phyloP scores from a whole-genome alignment of 2,329 filamentous ascomycete genomes.

The Chalaropsis thielavioides region DNA sequence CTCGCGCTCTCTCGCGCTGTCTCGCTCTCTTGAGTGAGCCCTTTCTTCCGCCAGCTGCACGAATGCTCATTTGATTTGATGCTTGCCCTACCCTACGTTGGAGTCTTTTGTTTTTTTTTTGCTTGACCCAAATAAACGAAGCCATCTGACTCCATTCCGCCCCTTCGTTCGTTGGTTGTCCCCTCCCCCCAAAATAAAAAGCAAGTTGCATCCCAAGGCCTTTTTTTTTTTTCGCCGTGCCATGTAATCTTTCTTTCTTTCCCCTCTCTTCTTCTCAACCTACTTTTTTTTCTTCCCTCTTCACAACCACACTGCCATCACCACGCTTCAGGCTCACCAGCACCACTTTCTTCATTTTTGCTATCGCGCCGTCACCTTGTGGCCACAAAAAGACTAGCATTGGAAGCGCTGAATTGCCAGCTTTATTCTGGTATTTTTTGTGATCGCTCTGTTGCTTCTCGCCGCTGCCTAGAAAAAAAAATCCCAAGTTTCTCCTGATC shows the following conservation, averaged over 20 bases:
- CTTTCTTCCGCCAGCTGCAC: not conserved
- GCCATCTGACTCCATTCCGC: slow-evolving; percentile 20
- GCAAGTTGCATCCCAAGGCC: slow-evolving; percentile 12
- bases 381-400: slow-evolving; percentile 2
- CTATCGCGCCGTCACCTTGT: slow-evolving; percentile 8
- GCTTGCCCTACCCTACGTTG: not conserved
- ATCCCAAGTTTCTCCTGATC: not conserved
- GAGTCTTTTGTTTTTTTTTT: not conserved
- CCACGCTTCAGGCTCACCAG: not conserved
- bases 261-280: slow-evolving; percentile 7
- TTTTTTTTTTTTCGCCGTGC: slow-evolving; percentile 9
- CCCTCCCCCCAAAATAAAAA: slow-evolving; percentile 8
- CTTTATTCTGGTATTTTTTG: not conserved
- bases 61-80: not conserved
- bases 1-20: not conserved
- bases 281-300: slow-evolving; percentile 6
- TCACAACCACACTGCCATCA: slow-evolving; percentile 1
- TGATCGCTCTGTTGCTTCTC: not conserved
- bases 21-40: not conserved
- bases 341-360: slow-evolving; percentile 11
- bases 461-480: not conserved
- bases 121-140: slow-evolving; percentile 5
- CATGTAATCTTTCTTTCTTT: slow-evolving; percentile 9
- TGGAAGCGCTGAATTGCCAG: slow-evolving; percentile 11
- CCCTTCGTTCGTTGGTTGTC: slow-evolving; percentile 16